Conservation (phyloP, 805 yeast genomes). For the Yarrowia osloensis region DNA sequence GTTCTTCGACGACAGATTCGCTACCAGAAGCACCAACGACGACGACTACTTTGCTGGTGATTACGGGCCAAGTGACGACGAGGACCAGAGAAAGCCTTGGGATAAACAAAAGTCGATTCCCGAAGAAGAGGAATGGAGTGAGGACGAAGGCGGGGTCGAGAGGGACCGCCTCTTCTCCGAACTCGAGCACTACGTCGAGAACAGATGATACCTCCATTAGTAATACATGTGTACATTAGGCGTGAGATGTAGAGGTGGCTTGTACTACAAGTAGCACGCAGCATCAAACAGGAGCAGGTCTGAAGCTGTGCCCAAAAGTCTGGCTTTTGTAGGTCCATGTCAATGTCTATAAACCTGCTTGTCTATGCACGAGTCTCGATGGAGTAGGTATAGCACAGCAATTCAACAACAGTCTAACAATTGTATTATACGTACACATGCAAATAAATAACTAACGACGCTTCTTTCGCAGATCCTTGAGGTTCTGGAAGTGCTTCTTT, state of each 20-base stretch:
- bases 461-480: conserved; percentile 60
- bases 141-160: conserved; percentile 43
- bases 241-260: too few species aligned
- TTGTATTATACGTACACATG: not conserved
- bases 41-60: conserved; percentile 25
- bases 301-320: too few species aligned
- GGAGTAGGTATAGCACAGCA: too few species aligned
- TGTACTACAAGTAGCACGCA: too few species aligned
- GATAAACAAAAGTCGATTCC: conserved; percentile 4
- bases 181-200: conserved; percentile 21
- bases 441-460: conserved; percentile 31
- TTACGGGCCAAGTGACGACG: conserved; percentile 20
- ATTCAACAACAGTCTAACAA: too few species aligned
- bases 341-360: too few species aligned
- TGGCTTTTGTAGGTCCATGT: too few species aligned
- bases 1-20: conserved; percentile 19
- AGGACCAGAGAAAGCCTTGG: conserved; percentile 17
- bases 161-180: conserved; percentile 14
- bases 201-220: not conserved
- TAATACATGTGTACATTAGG: too few species aligned
- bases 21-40: not conserved
- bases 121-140: conserved; percentile 30
- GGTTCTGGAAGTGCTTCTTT: conserved; percentile 63
- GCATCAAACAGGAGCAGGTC: too few species aligned
- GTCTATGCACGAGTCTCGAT: too few species aligned